These are phyloP conservation scores for Dipodascus albidus DNA, from an alignment of 805 yeast genomes.

Conservation along the genomic window DNA sequence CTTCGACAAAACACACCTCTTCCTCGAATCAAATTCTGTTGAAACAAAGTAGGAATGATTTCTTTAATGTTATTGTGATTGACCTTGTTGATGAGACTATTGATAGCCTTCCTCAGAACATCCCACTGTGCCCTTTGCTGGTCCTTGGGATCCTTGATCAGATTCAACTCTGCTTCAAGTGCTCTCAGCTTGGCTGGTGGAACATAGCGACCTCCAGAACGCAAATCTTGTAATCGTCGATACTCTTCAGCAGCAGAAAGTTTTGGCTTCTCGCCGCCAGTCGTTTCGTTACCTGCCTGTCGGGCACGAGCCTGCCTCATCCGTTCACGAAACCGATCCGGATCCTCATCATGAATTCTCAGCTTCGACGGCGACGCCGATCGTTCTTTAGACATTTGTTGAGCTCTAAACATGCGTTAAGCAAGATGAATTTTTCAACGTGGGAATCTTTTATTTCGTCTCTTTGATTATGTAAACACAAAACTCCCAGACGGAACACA, in stretches of 20 bases:
- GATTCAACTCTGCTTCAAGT: slow-evolving; percentile 28
- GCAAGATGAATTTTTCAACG: too few species aligned
- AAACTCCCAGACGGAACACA: not conserved
- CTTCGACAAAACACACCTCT: slow-evolving; percentile 48
- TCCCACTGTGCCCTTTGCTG: slow-evolving; percentile 51
- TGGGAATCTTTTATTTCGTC: too few species aligned
- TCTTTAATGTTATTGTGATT: slow-evolving; percentile 36
- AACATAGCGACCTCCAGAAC: slow-evolving; percentile 38
- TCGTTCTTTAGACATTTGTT: slow-evolving; percentile 6
- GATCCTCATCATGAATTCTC: slow-evolving; percentile 15
- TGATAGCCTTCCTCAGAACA: slow-evolving; percentile 34
- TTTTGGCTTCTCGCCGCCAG: slow-evolving; percentile 11
- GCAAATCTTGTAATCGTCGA: slow-evolving; percentile 27
- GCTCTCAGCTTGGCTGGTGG: slow-evolving; percentile 43
- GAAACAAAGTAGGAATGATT: slow-evolving; percentile 39
- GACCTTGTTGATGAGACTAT: slow-evolving; percentile 37
- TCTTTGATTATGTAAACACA: not conserved
- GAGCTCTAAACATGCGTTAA: not conserved
- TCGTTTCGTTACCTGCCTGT: slow-evolving; percentile 6
- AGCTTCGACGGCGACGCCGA: slow-evolving; percentile 5
- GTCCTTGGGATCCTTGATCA: slow-evolving; percentile 26
- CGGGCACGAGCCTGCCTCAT: slow-evolving; percentile 12
- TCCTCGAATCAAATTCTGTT: slow-evolving; percentile 48
- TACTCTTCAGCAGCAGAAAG: slow-evolving; percentile 26
- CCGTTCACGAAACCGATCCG: slow-evolving; percentile 17